Evolutionary conservation across 305 asterid species (phyloP), one percentile per base, ranked within the genome.

Genomic region (Fraxinus floribunda): DNA sequence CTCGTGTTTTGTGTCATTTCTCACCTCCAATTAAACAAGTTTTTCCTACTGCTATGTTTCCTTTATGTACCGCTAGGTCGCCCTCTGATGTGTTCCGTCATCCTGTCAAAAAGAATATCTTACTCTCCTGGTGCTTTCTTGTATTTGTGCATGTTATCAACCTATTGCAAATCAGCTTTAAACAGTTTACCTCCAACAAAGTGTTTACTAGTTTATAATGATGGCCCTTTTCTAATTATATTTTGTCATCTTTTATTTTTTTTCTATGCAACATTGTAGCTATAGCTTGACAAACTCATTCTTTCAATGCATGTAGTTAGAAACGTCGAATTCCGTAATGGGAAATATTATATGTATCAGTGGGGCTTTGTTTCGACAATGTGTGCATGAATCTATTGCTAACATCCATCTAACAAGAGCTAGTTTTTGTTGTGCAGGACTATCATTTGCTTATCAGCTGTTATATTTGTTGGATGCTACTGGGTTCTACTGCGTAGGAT

Each of bases 371-470:
- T 76, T 52, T 82, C 72, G 34, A 29, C 80, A 80, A 84, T 71
- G 60, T 24, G 76, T 49, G 13, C 76, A 29, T 66, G 79, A 77
- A 82, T 64, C 29, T 64, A 70, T 76, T 79, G 39, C 68, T 79
- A 30, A 35, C 84, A 76, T 35, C 38, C 46, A 82, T 84, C 87
- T 86, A 79, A 87, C 74, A 70, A 81, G 83, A 71, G 11, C 66
- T 57, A 78, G 24, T 78, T 62, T 83, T 11, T 52, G 35, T 41
- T 80, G 32, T 90, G 89, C 92, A 96, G 99, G 99, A 84, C 86
- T 93, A 20, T 92, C 93, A 35, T 96, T 96, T 91, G 95, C 98
- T 76, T 96, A 96, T 86, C 98, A 96, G 93, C 92, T 96, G 38
- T 89, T 96, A 84, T 96, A 92, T 88, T 87, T 95, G 90, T 85